Evolutionary conservation across 106 monocot species (phyloP).

Genomic region (Allium cepa): DNA sequence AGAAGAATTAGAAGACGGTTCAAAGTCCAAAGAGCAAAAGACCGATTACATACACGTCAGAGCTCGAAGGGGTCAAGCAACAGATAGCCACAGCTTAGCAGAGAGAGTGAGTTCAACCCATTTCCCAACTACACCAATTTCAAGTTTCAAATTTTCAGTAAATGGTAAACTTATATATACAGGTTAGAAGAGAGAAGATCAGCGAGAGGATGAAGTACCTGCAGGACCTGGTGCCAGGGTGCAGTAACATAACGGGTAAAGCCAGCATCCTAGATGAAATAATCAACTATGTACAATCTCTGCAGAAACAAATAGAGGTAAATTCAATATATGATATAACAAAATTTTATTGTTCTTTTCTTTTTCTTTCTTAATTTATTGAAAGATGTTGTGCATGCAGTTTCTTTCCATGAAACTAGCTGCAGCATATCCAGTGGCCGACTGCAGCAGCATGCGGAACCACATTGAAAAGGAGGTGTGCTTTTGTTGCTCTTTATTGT

Average conservation of each 20-base stretch:
- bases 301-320: constrained; percentile 65
- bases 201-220: constrained; percentile 12
- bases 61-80: constrained; percentile 76
- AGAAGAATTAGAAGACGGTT: neutral
- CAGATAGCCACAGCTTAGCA: constrained; percentile 57
- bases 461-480: neutral
- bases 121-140: neutral
- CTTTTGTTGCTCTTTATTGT: neutral
- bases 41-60: constrained; percentile 70
- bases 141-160: neutral
- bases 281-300: constrained; percentile 59
- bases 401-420: constrained; percentile 5
- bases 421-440: neutral
- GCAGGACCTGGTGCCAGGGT: constrained; percentile 17
- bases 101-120: neutral
- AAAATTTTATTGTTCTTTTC: neutral
- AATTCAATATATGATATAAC: neutral
- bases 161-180: neutral
- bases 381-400: neutral
- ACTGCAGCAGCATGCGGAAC: neutral
- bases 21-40: constrained; percentile 16
- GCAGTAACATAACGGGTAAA: constrained; percentile 27
- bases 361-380: neutral
- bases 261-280: constrained; percentile 66
- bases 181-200: constrained; percentile 22